These are phyloP conservation scores for Peniophora sp. DNA, from an alignment of 1,284 basidiomycete species.

Conservation along the genomic window DNA sequence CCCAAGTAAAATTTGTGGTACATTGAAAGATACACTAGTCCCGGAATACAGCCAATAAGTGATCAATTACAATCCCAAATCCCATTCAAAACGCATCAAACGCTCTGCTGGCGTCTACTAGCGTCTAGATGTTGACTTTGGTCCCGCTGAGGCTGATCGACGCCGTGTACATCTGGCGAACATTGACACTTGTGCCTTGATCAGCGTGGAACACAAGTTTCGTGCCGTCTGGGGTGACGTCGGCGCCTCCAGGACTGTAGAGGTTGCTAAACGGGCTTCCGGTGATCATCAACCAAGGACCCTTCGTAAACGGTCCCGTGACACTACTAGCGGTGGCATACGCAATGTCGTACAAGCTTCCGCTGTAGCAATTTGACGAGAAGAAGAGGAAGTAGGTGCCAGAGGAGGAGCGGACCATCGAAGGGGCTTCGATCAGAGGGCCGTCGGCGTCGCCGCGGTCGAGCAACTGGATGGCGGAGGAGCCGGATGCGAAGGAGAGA, in stretches of 20 bases:
- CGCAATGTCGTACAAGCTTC: slow-evolving; percentile 13
- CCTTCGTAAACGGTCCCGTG: slow-evolving; percentile 15
- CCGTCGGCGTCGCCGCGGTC: slow-evolving; percentile 12
- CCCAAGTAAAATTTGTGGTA: no score
- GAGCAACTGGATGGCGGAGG: slow-evolving; percentile 11
- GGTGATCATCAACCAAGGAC: slow-evolving; percentile 2
- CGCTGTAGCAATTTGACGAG: slow-evolving; percentile 14
- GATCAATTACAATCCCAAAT: no score
- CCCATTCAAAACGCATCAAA: no score
- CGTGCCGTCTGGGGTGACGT: slow-evolving; percentile 1
- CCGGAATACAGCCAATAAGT: no score
- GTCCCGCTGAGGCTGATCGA: background rate
- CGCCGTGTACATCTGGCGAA: slow-evolving; percentile 1
- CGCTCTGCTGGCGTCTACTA: background rate
- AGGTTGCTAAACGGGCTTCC: background rate
- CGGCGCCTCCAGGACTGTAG: slow-evolving; percentile 1
- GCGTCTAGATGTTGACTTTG: background rate
- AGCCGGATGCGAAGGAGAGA: slow-evolving; percentile 8
- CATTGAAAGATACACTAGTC: no score
- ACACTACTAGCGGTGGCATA: slow-evolving; percentile 15
- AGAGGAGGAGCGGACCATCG: slow-evolving; percentile 4
- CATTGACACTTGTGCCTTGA: background rate
- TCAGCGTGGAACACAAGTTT: slow-evolving; percentile 2
- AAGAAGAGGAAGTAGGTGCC: slow-evolving; percentile 13
- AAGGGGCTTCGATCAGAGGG: slow-evolving; percentile 16